Evolutionary conservation across 192 early-diverging fungal genomes (phyloP).

Genomic region (Coemansia erecta): DNA sequence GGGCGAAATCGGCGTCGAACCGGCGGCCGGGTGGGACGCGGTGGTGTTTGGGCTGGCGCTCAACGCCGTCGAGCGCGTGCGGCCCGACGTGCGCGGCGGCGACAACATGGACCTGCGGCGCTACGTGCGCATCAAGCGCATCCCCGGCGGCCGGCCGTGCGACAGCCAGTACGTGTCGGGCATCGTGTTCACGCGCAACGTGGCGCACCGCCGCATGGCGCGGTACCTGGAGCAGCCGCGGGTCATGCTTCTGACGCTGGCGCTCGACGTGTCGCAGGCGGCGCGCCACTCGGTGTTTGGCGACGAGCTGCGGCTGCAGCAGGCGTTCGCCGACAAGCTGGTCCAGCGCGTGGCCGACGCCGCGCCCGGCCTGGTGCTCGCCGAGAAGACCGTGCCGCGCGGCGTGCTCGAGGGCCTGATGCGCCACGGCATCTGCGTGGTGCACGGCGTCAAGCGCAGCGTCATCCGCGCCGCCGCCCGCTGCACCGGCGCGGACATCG

Average conservation of each 20-base stretch:
- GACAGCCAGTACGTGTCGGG: slow-evolving; percentile 87
- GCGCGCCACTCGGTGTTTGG: slow-evolving; percentile 80
- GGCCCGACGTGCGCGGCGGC: slow-evolving; percentile 65
- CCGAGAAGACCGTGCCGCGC: slow-evolving; percentile 80
- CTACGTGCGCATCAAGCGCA: slow-evolving; percentile 94
- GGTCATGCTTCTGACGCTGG: slow-evolving; percentile 83
- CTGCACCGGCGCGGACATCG: slow-evolving; percentile 79
- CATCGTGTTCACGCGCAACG: slow-evolving; percentile 89
- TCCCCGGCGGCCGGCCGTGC: slow-evolving; percentile 77
- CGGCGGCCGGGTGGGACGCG: slow-evolving; percentile 37
- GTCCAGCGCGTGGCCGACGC: slow-evolving; percentile 75
- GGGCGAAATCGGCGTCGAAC: slow-evolving; percentile 59
- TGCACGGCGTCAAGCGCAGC: slow-evolving; percentile 79
- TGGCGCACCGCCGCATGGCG: slow-evolving; percentile 90
- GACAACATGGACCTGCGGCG: slow-evolving; percentile 86
- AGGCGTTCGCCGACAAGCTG: slow-evolving; percentile 76
- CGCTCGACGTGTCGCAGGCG: slow-evolving; percentile 76
- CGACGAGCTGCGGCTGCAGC: slow-evolving; percentile 79
- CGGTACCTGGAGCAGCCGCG: slow-evolving; percentile 64
- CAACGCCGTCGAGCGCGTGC: slow-evolving; percentile 32
- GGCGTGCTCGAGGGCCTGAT: slow-evolving; percentile 80
- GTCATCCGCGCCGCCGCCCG: slow-evolving; percentile 85
- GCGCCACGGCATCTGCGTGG: slow-evolving; percentile 75
- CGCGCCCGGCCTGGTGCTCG: slow-evolving; percentile 75
- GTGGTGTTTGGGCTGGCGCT: slow-evolving; percentile 31